Evolutionary conservation across 2,329 filamentous ascomycete species (phyloP).

Genomic region (Alternaria infectoria): DNA sequence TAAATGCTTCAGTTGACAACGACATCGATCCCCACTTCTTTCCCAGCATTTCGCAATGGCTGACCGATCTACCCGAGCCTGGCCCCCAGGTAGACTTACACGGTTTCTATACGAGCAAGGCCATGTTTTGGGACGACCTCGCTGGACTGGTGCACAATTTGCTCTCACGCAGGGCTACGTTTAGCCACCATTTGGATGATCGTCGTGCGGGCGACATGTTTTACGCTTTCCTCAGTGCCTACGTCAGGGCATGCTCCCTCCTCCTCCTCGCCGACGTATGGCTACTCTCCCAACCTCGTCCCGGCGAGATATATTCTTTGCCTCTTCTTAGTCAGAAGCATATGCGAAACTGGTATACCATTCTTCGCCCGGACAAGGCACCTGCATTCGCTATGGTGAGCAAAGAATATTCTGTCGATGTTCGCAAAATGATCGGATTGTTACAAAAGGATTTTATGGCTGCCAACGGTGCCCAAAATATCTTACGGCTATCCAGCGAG

Average conservation of each 20-base stretch:
- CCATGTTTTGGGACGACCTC: slow-evolving; percentile 46
- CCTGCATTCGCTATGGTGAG: slow-evolving; percentile 34
- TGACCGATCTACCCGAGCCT: slow-evolving; percentile 35
- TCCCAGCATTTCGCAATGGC: slow-evolving; percentile 33
- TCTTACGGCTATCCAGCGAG: slow-evolving; percentile 30
- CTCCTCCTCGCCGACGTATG: slow-evolving; percentile 35
- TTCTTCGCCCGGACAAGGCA: slow-evolving; percentile 33
- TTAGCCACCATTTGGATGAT: slow-evolving; percentile 38
- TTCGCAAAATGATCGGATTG: slow-evolving; percentile 21
- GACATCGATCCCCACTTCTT: slow-evolving; percentile 33
- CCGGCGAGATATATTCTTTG: slow-evolving; percentile 22
- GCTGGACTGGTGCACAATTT: slow-evolving; percentile 35
- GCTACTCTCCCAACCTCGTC: slow-evolving; percentile 22
- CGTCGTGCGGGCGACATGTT: slow-evolving; percentile 33
- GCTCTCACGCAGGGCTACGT: slow-evolving; percentile 34
- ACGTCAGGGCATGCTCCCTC: slow-evolving; percentile 34
- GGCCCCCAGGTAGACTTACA: slow-evolving; percentile 24
- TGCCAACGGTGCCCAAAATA: slow-evolving; percentile 31
- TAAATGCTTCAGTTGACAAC: slow-evolving; percentile 24
- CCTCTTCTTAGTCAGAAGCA: slow-evolving; percentile 39
- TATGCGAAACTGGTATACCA: slow-evolving; percentile 28
- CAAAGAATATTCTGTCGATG: slow-evolving; percentile 36
- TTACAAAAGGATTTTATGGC: slow-evolving; percentile 34
- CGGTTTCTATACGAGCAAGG: slow-evolving; percentile 35
- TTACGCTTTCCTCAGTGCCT: slow-evolving; percentile 35